A percentile compares a stretch with the other conserved stretches of the same genome.
phyloP scores from a whole-genome alignment of 2,329 filamentous ascomycete species.

The Hypoxylon sp. region DNA sequence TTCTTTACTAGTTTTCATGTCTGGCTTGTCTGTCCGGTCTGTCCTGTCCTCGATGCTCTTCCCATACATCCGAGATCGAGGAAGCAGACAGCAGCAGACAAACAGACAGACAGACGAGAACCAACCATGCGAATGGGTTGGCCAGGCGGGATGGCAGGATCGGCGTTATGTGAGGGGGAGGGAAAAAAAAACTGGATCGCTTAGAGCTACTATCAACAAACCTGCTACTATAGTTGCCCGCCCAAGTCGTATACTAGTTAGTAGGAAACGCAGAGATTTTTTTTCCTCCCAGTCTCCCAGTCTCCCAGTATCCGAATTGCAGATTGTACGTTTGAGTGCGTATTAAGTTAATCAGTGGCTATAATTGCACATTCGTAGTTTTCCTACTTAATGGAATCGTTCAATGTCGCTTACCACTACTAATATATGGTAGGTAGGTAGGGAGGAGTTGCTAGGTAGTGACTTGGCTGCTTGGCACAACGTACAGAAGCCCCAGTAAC shows the following conservation, averaged over 20 bases:
- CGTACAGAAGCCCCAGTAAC: too few species aligned
- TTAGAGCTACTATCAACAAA: slow-evolving; percentile 14
- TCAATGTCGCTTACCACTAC: neutral
- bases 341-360: neutral
- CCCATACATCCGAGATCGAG: neutral
- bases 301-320: neutral
- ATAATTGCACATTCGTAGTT: neutral
- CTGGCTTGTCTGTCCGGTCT: neutral
- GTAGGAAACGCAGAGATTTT: slow-evolving; percentile 31
- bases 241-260: slow-evolving; percentile 32
- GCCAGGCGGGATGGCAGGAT: slow-evolving; percentile 21
- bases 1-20: neutral
- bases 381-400: neutral
- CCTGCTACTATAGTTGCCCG: slow-evolving; percentile 26
- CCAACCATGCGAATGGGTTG: slow-evolving; percentile 15
- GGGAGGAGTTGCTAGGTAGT: too few species aligned
- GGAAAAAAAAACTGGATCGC: slow-evolving; percentile 29
- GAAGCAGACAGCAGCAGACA: slow-evolving; percentile 1
- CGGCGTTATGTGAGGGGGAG: slow-evolving; percentile 33
- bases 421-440: neutral
- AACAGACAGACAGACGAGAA: slow-evolving; percentile 12
- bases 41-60: neutral
- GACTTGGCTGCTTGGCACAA: too few species aligned
- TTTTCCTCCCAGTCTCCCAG: neutral
- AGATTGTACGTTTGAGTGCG: neutral